Evolutionary conservation across 768 basidiomycete genomes (phyloP).

Genomic region (Rubroboletus satanas): DNA sequence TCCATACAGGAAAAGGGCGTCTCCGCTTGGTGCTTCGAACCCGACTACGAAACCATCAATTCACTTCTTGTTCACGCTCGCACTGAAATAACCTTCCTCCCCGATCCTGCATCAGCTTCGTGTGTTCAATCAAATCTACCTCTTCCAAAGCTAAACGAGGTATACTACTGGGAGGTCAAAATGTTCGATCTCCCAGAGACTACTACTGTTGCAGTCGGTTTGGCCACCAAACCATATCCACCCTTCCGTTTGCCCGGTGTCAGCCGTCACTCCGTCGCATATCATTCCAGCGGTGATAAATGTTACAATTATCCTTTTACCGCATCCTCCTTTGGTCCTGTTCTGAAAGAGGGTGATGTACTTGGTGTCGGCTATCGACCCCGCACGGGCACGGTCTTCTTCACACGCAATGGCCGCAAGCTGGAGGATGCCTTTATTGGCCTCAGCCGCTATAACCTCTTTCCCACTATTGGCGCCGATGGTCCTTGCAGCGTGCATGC

Average conservation of each 20-base stretch:
- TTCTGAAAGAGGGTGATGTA: conserved; percentile 90
- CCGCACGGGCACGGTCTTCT: conserved; percentile 96
- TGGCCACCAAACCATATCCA: conserved; percentile 97
- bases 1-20: conserved; percentile 99
- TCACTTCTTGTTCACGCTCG: conserved; percentile 91
- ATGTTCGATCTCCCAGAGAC: conserved; percentile 92
- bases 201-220: conserved; percentile 86
- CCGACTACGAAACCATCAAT: conserved; percentile 93
- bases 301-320: conserved; percentile 97
- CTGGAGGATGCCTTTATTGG: conserved; percentile 95
- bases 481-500: conserved; percentile 96
- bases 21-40: conserved; percentile 98
- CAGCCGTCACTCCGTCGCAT: conserved; percentile 85
- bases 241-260: conserved; percentile 88
- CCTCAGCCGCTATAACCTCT: conserved; percentile 86
- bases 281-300: conserved; percentile 95
- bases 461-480: conserved; percentile 95
- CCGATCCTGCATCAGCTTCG: conserved; percentile 91
- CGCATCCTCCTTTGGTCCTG: conserved; percentile 73
- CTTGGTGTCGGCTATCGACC: conserved; percentile 95
- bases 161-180: conserved; percentile 99
- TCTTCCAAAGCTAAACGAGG: conserved; percentile 95
- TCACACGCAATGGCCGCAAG: conserved; percentile 95
- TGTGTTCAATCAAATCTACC: conserved; percentile 97
- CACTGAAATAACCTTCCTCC: conserved; percentile 96